These are phyloP conservation scores for Porcisia hertigi DNA, from an alignment of 208 protist species.

Conservation along the genomic window DNA sequence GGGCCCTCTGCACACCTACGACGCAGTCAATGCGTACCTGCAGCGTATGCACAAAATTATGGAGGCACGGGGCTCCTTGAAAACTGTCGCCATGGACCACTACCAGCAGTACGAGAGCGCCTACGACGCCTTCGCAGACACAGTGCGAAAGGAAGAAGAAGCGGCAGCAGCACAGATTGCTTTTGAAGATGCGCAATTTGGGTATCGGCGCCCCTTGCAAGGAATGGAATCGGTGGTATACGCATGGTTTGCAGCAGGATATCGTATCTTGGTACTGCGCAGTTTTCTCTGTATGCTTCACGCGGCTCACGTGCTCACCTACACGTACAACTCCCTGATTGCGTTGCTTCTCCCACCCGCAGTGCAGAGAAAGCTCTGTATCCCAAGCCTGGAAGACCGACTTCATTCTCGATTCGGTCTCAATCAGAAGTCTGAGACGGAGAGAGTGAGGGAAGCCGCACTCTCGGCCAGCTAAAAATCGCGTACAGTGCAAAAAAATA, in stretches of 20 bases:
- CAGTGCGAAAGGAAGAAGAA: constrained; percentile 37
- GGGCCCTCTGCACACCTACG: constrained; percentile 59
- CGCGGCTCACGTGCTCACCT: constrained; percentile 35
- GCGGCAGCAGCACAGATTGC: constrained; percentile 38
- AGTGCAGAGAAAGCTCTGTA: constrained; percentile 14
- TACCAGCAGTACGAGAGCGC: constrained; percentile 40
- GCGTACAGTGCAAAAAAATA: neutral
- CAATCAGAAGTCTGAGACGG: neutral
- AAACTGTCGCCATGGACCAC: constrained; percentile 8
- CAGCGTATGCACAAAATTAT: constrained; percentile 28
- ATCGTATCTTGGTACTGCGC: constrained; percentile 41
- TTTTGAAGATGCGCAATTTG: constrained; percentile 12
- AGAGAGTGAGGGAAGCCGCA: constrained; percentile 12
- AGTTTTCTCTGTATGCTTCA: constrained; percentile 39
- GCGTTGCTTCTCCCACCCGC: constrained; percentile 11
- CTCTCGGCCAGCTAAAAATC: neutral
- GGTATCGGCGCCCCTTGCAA: neutral
- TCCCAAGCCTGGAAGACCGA: constrained; percentile 47
- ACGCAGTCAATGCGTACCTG: constrained; percentile 56
- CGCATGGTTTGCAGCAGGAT: constrained; percentile 26
- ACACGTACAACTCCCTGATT: constrained; percentile 47
- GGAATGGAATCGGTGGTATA: neutral
- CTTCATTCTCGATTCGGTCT: constrained; percentile 14
- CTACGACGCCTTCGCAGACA: constrained; percentile 43
- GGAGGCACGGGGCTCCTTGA: constrained; percentile 7